Percentiles rank a stretch among this genome's conserved stretches.
These are phyloP conservation scores for Podospora appendiculata DNA, from an alignment of 495 filamentous ascomycete species.

Conservation along the genomic window DNA sequence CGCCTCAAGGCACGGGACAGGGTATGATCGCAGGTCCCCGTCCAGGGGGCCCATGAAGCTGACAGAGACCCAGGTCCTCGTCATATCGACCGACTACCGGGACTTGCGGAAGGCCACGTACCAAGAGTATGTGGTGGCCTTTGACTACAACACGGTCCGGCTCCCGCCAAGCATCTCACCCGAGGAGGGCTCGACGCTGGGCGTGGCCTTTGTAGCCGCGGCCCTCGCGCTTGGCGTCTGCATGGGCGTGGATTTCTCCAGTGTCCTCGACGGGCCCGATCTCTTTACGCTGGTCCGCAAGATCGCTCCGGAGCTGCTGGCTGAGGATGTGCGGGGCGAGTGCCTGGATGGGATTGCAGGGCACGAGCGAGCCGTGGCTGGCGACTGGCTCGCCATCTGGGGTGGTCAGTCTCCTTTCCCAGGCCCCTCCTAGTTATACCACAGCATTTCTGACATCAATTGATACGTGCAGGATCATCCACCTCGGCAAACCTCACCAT, in stretches of 20 bases:
- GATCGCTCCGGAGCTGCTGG: conserved; percentile 30
- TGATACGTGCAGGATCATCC: conserved; percentile 44
- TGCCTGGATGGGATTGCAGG: conserved; percentile 38
- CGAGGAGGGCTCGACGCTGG: conserved; percentile 50
- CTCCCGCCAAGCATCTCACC: conserved; percentile 41
- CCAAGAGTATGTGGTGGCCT: conserved; percentile 59
- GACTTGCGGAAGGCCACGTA: conserved; percentile 62
- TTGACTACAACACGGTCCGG: conserved; percentile 54
- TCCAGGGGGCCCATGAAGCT: neutral
- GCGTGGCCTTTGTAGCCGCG: conserved; percentile 58
- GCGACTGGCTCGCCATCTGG: conserved; percentile 65
- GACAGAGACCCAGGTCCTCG: conserved; percentile 35
- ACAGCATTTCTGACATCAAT: too few relatives aligned
- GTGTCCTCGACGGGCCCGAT: conserved; percentile 42
- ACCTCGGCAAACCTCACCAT: conserved; percentile 52
- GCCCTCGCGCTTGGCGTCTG: conserved; percentile 51
- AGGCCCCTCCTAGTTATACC: too few relatives aligned
- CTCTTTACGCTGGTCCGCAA: conserved; percentile 35
- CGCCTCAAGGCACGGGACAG: conserved; percentile 47
- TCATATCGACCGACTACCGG: conserved; percentile 63
- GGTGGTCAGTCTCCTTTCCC: conserved; percentile 41
- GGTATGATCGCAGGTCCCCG: conserved; percentile 15
- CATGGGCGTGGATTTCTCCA: conserved; percentile 51
- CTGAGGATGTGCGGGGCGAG: conserved; percentile 47
- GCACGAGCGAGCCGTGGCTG: conserved; percentile 36